Evolutionary conservation across 257 asterid species (phyloP).

Genomic region (Solanum neorickii): DNA sequence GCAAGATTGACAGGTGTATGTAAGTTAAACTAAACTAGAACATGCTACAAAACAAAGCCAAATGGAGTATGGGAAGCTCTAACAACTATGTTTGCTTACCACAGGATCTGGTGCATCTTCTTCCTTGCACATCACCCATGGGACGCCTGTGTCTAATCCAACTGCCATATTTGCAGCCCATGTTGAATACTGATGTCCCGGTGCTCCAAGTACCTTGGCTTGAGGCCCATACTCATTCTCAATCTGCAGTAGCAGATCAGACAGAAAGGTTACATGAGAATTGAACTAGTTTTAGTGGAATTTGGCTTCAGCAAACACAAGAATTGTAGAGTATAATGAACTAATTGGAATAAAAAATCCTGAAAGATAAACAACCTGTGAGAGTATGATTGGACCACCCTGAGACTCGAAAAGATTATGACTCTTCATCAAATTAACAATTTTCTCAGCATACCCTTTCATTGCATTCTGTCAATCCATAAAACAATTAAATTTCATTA

Average conservation of each 20-base stretch:
- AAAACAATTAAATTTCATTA: not conserved
- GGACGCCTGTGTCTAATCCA: constrained; percentile 30
- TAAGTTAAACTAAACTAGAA: not conserved
- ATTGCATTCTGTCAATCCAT: constrained; percentile 10
- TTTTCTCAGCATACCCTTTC: constrained; percentile 18
- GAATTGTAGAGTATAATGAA: not conserved
- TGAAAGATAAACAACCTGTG: constrained; percentile 12
- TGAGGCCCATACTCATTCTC: constrained; percentile 38
- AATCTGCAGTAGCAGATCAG: constrained; percentile 15
- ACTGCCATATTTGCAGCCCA: constrained; percentile 50
- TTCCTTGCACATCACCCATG: constrained; percentile 51
- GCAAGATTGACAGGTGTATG: not conserved
- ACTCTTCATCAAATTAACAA: constrained; percentile 19
- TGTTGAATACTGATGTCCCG: constrained; percentile 18
- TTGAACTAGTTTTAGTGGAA: not conserved
- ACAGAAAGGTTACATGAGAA: not conserved
- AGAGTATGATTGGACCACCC: constrained; percentile 20
- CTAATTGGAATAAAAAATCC: not conserved
- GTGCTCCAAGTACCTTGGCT: constrained; percentile 19
- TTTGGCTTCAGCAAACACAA: not conserved
- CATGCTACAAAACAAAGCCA: not conserved
- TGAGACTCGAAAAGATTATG: constrained; percentile 15
- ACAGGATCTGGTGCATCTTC: constrained; percentile 80
- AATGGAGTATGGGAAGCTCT: not conserved
- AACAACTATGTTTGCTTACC: constrained; percentile 24